These are phyloP conservation scores for Penicillium rolfsii DNA, from an alignment of 2,329 filamentous ascomycete species.

Conservation along the genomic window DNA sequence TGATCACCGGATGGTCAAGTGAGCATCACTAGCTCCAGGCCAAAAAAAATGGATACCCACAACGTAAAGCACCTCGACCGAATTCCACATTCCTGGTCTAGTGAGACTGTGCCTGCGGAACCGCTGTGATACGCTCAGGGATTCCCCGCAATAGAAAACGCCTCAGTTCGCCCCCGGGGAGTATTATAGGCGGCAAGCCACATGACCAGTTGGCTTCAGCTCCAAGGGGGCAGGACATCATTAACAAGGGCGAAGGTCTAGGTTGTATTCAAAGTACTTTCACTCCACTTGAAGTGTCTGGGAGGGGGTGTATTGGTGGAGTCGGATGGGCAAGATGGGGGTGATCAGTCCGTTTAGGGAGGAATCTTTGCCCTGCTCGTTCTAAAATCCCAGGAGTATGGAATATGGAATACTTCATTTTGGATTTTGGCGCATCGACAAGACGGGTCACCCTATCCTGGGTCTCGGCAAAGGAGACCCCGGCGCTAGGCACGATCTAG, in stretches of 20 bases:
- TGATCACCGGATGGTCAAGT: conserved; percentile 27
- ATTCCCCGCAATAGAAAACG: conserved; percentile 31
- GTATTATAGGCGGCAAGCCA: conserved; percentile 20
- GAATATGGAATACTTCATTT: conserved; percentile 5
- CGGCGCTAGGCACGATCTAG: conserved; percentile 27
- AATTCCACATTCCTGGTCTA: conserved; percentile 30
- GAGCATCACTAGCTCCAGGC: conserved; percentile 16
- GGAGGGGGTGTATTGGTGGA: conserved; percentile 8
- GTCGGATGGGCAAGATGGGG: conserved; percentile 6
- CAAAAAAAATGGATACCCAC: conserved; percentile 18
- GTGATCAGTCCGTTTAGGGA: neutral
- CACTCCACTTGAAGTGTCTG: conserved; percentile 1
- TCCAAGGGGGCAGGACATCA: conserved; percentile 7
- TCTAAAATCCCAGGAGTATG: neutral
- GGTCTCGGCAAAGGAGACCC: conserved; percentile 7
- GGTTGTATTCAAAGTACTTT: conserved; percentile 6
- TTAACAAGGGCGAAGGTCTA: conserved; percentile 12
- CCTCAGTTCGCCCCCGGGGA: conserved; percentile 18
- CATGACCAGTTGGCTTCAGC: conserved; percentile 26
- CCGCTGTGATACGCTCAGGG: conserved; percentile 32
- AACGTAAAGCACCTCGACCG: conserved; percentile 17
- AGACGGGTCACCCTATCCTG: conserved; percentile 4
- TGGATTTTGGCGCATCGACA: conserved; percentile 17
- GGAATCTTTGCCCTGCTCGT: conserved; percentile 1
- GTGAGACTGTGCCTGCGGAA: conserved; percentile 19